Base-by-base conservation (phyloP, 1,139 yeast species). In the Torulaspora pretoriensis region DNA sequence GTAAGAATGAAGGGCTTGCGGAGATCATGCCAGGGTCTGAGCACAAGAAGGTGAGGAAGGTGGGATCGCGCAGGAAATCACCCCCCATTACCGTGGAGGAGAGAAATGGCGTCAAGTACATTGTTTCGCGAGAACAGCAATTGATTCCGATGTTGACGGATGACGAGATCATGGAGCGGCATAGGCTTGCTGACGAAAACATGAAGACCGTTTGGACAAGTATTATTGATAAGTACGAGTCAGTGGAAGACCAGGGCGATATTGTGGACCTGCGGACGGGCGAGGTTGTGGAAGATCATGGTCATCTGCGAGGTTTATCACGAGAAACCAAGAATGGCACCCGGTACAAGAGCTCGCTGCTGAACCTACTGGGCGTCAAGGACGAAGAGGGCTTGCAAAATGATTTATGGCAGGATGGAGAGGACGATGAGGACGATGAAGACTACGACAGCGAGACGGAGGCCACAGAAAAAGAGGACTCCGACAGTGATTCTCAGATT, bases 211-310 rank as follows among this genome's bases (percentile, higher is more conserved):
- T 56, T 1, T 83, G 89, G 88, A 69, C 72, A 19, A 68, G 68
- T 8, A 80, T 83, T 32, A 70, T 83, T 8, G 62, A 70, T 4
- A 77, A 74, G 57, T 81, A 81, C 56, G 74, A 81, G 24, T 55
- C 63, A 2, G 64, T 75, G n/a, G 74, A 72, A 40, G 78, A 74
- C 51, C 81, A 78, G 49, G 83, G 86, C 40, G 90, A 83, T 59
- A 73, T 81, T 25, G 68, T 83, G n/a, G 86, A 83, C 57, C 58
- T 83, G 24, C 57, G 60, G 3, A 77, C 86, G 0, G 88, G 89
- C 1, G 69, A 72, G 42, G 74, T 83, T 4, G 60, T 78, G 2
- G 73, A 68, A 13, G 86, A 83, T 54, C 74, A 76, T 46, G 92
- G 92, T 1, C 92, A 83, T 60, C 54, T 83, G 22, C 64, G 73